Evolutionary conservation across 441 rosid species (phyloP), one percentile per base, ranked within the genome.

Genomic region (Flueggea neowawraea): DNA sequence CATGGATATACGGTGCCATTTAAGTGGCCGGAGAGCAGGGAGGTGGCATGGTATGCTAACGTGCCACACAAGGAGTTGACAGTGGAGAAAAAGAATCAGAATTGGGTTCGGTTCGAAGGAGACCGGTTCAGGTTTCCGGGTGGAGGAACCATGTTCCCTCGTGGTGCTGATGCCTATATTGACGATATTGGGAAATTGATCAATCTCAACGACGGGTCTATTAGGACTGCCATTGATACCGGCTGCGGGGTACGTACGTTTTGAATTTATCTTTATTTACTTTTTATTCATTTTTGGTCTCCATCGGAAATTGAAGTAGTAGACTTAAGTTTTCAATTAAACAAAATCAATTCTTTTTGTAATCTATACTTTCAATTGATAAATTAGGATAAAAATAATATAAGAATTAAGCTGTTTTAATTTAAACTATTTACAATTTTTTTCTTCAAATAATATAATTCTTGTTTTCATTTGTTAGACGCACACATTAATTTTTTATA

Each of bases 101-200:
- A 92, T 59, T 90, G 96, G 97, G 83, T 92, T 15, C 70, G 72
- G 47, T 80, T 67, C 66, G 83, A 86, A 62, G 91, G 91, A 0
- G 87, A 92, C 58, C 76, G 80, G 76, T 88, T 92, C 73, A 60
- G 78, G 68, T 92, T 92, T 75, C 96, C 96, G 0, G 98, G 98
- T 0, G 98, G 96, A 14, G 98, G 98, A 14, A 89, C 98, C 14
- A 92, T 89, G 96, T 92, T 92, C 60, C 98, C 96, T 2, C 71
- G 78, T 17, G 96, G 98, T 5, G 98, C 93, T 17, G 82, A 81
- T 59, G 86, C 86, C 9, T 92, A 92, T 52, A 88, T 89, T 45
- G 88, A 92, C 50, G 79, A 82, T 43, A 87, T 92, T 55, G 90
- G 77, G 45, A 80, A 78, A 74, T 52, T 86, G 71, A 89, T 92